Evolutionary conservation across 2,329 filamentous ascomycete genomes (phyloP), one percentile per base, ranked within the genome.

Genomic region (Alternaria atra): DNA sequence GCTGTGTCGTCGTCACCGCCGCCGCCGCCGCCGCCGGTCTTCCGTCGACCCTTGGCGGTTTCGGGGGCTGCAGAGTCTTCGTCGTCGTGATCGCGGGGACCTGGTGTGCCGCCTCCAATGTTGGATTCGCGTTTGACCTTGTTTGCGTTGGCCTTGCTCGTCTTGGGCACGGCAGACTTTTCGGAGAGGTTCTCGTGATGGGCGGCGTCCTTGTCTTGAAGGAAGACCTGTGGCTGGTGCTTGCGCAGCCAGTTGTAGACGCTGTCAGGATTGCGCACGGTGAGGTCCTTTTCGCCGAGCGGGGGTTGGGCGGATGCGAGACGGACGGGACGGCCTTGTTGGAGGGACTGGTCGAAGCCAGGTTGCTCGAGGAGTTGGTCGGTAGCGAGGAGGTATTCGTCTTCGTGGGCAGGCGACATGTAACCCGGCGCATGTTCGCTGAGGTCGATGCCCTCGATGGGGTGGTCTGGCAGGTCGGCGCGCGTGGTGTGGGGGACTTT

Each of bases 191-290:
- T 79, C 52, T 82, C 79, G 53, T 75, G 78, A 54, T 77, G 73
- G 9, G 63, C 63, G 6, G 70, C 70, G 61, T 82, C 82, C 67
- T 89, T 87, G 71, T 93, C 91, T 76, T 97, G 91, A 20, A 96
- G 81, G 81, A 97, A 94, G 50, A 93, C 89, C 77, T 94, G 90
- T 3, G 93, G 91, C 60, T 92, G 90, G 78, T 97, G 86, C 74
- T 92, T 89, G 64, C 92, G 87, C 12, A 99, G 86, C 95, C 95
- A 99, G 78, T 96, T 97, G 81, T 97, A 96, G 3, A 97, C 94
- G 60, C 92, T 96, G 42, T 93, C 91, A 0, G 94, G 93, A 76
- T 98, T 98, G 52, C 87, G 87, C 25, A 93, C 79, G 56, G 88
- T 84, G 43, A 84, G 77, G 53, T 87, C 82, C 59, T 83, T 80